Conservation (phyloP, 2,329 filamentous ascomycete species). For the Tolypocladium pustulatum region DNA sequence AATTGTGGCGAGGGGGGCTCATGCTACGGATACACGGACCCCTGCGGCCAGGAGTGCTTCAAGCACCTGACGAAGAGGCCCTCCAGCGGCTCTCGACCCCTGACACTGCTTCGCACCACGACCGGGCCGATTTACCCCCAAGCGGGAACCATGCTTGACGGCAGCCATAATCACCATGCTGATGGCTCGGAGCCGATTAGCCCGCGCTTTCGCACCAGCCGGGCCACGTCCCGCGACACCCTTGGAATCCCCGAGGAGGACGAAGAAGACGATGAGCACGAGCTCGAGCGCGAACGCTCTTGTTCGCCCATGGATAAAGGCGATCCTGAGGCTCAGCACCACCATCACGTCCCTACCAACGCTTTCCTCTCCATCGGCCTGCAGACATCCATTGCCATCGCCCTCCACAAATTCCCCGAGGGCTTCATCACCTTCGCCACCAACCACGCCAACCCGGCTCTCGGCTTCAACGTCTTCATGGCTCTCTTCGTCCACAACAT, state of each 20-base stretch:
- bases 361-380: conserved; percentile 91
- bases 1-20: conserved; percentile 51
- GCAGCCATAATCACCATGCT: conserved; percentile 14
- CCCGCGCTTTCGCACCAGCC: conserved; percentile 23
- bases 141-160: conserved; percentile 14
- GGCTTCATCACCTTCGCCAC: conserved; percentile 88
- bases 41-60: conserved; percentile 56
- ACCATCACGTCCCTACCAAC: conserved; percentile 92
- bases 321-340: conserved; percentile 52
- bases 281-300: conserved; percentile 10
- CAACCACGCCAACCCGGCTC: conserved; percentile 83
- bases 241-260: conserved; percentile 14
- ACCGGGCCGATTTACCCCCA: conserved; percentile 23
- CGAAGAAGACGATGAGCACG: conserved; percentile 10
- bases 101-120: conserved; percentile 29
- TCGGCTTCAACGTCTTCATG: conserved; percentile 88
- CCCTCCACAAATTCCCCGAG: conserved; percentile 89
- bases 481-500: conserved; percentile 98
- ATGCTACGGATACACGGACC: conserved; percentile 55
- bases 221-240: conserved; percentile 29
- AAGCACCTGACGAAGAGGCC: conserved; percentile 40
- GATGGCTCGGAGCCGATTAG: conserved; percentile 17
- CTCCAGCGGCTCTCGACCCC: conserved; percentile 19
- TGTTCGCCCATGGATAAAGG: conserved; percentile 20
- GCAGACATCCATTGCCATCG: conserved; percentile 90